Evolutionary conservation across 2,329 filamentous ascomycete genomes (phyloP).

Genomic region (Aureobasidium vineae): DNA sequence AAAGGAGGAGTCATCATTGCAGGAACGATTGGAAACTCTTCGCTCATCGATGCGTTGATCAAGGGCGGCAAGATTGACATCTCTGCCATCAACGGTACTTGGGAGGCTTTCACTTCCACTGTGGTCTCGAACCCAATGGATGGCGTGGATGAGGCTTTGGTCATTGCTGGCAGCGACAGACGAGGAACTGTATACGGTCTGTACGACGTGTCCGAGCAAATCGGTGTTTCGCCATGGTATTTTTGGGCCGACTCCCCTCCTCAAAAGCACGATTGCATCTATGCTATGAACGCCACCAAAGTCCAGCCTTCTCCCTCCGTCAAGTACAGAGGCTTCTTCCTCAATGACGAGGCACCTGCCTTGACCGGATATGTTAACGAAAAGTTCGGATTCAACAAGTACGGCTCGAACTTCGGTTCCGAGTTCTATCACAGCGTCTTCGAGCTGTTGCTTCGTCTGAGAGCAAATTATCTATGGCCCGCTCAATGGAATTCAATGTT

Average conservation of each 20-base stretch:
- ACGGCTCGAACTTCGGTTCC: conserved; percentile 34
- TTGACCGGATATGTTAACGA: conserved; percentile 64
- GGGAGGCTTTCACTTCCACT: conserved; percentile 66
- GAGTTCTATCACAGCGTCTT: conserved; percentile 68
- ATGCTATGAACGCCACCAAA: conserved; percentile 54
- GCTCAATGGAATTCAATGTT: conserved; percentile 68
- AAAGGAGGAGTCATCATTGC: conserved; percentile 58
- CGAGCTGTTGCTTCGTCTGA: conserved; percentile 66
- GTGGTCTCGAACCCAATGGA: conserved; percentile 59
- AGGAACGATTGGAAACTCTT: conserved; percentile 65
- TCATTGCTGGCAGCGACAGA: conserved; percentile 65
- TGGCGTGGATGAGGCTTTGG: conserved; percentile 58
- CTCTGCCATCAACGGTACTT: conserved; percentile 58
- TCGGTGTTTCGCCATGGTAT: conserved; percentile 70
- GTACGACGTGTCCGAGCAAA: conserved; percentile 70
- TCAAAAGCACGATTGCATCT: conserved; percentile 54
- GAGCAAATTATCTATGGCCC: conserved; percentile 75
- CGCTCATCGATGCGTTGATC: conserved; percentile 60
- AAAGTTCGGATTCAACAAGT: conserved; percentile 44
- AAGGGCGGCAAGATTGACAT: conserved; percentile 58
- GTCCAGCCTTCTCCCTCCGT: conserved; percentile 60
- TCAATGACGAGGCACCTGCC: conserved; percentile 68
- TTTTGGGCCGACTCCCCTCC: conserved; percentile 64
- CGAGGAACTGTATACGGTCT: conserved; percentile 67
- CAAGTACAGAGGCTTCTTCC: conserved; percentile 67